Conservation (phyloP, 1,139 yeast species). For the Lodderomyces margitis region DNA sequence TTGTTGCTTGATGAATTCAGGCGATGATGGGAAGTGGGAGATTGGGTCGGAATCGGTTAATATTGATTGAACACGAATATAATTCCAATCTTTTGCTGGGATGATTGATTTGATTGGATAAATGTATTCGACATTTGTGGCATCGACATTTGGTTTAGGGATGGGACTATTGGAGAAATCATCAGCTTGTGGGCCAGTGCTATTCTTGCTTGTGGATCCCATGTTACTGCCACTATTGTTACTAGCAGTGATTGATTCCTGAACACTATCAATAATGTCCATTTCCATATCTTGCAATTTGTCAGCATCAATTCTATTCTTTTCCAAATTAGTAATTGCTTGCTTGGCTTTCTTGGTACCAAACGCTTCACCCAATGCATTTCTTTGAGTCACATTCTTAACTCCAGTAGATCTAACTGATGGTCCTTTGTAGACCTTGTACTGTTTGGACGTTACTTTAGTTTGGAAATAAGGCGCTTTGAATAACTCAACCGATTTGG, state of each 20-base stretch:
- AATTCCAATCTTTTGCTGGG: conserved; percentile 61
- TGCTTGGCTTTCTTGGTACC: conserved; percentile 97
- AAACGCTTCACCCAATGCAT: conserved; percentile 88
- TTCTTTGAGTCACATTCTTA: conserved; percentile 60
- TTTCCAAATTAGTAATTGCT: conserved; percentile 76
- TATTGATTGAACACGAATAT: conserved; percentile 58
- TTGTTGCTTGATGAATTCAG: conserved; percentile 53
- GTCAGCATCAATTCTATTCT: conserved; percentile 83
- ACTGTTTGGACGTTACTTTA: conserved; percentile 53
- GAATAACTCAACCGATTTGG: conserved; percentile 58
- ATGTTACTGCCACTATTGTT: not conserved
- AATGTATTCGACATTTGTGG: conserved; percentile 77
- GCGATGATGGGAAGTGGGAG: conserved; percentile 60
- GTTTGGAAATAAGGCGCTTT: conserved; percentile 59
- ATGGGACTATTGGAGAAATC: conserved; percentile 63
- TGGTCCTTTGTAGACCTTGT: conserved; percentile 57
- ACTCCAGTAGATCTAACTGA: conserved; percentile 55
- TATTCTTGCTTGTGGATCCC: not conserved
- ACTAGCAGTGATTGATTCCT: conserved; percentile 50
- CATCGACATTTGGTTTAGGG: conserved; percentile 72
- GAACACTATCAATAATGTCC: conserved; percentile 81
- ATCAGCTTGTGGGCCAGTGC: not conserved
- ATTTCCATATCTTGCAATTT: conserved; percentile 70
- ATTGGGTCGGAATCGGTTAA: conserved; percentile 54
- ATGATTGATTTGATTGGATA: conserved; percentile 74